Evolutionary conservation across 129 eudicot species (phyloP).

Genomic region (Kitagawia praeruptora): DNA sequence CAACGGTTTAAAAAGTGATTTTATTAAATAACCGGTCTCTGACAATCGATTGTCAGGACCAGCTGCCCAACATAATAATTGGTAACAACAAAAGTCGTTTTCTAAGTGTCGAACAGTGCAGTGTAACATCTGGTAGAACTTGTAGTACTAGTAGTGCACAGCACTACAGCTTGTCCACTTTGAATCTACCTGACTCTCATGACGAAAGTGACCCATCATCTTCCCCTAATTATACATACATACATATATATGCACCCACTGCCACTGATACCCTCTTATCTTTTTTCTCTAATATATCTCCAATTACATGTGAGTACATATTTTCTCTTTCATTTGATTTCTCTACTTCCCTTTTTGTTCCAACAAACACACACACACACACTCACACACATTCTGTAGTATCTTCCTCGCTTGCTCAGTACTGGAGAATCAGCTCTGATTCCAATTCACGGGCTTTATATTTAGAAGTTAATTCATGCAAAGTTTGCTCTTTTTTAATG

Average conservation of each 20-base stretch:
- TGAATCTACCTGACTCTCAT: slow-evolving; percentile 51
- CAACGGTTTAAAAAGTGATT: too few species aligned
- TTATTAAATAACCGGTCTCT: too few species aligned
- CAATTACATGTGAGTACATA: neutral
- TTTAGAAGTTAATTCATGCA: neutral
- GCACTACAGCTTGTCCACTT: neutral
- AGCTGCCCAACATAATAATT: too few species aligned
- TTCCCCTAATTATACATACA: slow-evolving; percentile 9
- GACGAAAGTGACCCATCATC: slow-evolving; percentile 71
- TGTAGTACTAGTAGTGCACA: neutral
- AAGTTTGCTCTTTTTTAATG: neutral
- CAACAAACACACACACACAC: neutral
- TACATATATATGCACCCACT: neutral
- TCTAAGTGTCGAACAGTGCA: neutral
- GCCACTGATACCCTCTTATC: neutral
- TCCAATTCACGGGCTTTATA: neutral
- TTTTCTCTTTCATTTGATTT: neutral
- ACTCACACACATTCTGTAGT: neutral
- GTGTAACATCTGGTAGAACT: neutral
- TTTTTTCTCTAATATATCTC: slow-evolving; percentile 1
- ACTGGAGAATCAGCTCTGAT: neutral
- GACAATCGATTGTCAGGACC: too few species aligned
- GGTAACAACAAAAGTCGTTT: neutral
- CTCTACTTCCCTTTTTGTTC: neutral
- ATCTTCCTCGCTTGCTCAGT: neutral